Conservation (phyloP, 208 protist species). For the Histomonas meleagridis region DNA sequence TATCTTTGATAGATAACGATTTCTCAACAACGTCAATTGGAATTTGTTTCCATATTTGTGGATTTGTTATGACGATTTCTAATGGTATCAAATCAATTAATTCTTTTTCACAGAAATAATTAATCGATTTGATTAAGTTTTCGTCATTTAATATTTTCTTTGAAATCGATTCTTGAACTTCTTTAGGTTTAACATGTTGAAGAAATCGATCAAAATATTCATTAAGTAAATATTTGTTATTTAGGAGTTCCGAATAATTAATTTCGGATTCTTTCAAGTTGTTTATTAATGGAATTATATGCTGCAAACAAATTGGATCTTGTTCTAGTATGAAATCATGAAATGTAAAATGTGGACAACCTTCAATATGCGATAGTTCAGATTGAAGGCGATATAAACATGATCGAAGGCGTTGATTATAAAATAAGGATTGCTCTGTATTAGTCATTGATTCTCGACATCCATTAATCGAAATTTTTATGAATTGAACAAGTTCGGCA, state of each 20-base stretch:
- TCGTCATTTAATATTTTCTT: neutral
- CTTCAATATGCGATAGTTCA: neutral
- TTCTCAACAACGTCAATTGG: neutral
- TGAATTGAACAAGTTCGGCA: conserved; percentile 1
- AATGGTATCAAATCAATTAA: neutral
- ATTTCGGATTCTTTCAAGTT: neutral
- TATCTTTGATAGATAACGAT: neutral
- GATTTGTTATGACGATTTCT: neutral
- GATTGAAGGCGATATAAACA: neutral
- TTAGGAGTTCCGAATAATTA: neutral
- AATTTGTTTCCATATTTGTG: neutral
- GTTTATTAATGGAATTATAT: neutral
- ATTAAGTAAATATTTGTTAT: neutral
- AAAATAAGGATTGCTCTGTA: neutral
- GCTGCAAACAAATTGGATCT: neutral
- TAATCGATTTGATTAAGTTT: neutral
- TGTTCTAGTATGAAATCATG: neutral
- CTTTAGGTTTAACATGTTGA: neutral
- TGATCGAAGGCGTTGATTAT: neutral
- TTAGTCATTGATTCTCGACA: neutral
- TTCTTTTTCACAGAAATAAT: neutral
- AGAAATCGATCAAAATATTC: neutral
- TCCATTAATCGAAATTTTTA: neutral
- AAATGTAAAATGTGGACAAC: neutral
- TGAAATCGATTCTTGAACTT: neutral